Evolutionary conservation across 2,329 filamentous ascomycete genomes (phyloP).

Genomic region (Aureobasidium mangrovei): DNA sequence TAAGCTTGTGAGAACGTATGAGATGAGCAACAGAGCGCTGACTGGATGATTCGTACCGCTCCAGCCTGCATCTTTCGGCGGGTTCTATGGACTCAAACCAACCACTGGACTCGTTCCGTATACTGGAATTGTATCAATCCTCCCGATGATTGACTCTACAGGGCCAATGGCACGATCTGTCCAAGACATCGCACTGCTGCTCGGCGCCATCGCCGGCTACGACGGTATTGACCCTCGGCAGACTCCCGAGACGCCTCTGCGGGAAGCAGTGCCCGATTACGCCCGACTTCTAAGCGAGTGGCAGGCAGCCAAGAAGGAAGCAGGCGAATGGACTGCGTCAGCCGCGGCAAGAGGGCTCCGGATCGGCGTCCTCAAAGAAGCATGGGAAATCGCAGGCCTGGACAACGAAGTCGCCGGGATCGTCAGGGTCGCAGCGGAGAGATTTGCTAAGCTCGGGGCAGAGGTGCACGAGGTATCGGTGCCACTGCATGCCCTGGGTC

Average conservation of each 20-base stretch:
- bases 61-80: slow-evolving; percentile 19
- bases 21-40: background rate
- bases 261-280: slow-evolving; percentile 31
- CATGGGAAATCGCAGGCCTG: slow-evolving; percentile 32
- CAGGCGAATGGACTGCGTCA: slow-evolving; percentile 23
- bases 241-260: slow-evolving; percentile 33
- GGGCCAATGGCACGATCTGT: slow-evolving; percentile 36
- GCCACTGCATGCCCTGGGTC: slow-evolving; percentile 39
- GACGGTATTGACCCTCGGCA: slow-evolving; percentile 39
- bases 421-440: slow-evolving; percentile 31
- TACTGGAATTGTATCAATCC: slow-evolving; percentile 33
- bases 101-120: slow-evolving; percentile 38
- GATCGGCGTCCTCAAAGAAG: slow-evolving; percentile 41
- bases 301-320: slow-evolving; percentile 20
- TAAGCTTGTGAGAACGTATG: background rate
- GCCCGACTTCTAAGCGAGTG: slow-evolving; percentile 21
- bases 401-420: slow-evolving; percentile 30
- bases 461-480: slow-evolving; percentile 38
- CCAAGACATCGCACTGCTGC: slow-evolving; percentile 33
- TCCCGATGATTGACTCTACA: slow-evolving; percentile 38
- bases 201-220: slow-evolving; percentile 36
- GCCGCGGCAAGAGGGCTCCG: slow-evolving; percentile 33
- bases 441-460: slow-evolving; percentile 35
- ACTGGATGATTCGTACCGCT: background rate
- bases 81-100: slow-evolving; percentile 31